Evolutionary conservation across 306 rosid species (phyloP).

Genomic region (Pyrus bretschneideri): DNA sequence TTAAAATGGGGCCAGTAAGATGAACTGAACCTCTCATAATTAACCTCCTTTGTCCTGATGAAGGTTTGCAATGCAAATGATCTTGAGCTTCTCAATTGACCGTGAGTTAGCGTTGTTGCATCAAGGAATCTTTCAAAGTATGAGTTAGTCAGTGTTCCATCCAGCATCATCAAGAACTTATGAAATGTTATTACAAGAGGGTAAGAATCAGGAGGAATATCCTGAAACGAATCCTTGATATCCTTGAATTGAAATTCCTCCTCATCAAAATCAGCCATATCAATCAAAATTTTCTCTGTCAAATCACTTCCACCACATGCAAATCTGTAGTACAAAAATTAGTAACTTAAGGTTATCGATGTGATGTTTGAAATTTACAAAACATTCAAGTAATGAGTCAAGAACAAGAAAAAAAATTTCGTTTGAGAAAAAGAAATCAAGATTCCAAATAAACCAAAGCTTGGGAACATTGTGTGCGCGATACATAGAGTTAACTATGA

Average conservation of each 20-base stretch:
- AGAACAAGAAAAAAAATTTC: too few species aligned
- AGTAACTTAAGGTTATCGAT: not conserved
- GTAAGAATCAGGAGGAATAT: conserved; percentile 39
- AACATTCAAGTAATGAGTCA: not conserved
- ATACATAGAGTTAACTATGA: too few species aligned
- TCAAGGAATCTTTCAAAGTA: conserved; percentile 58
- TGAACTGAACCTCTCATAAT: conserved; percentile 52
- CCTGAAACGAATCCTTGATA: conserved; percentile 47
- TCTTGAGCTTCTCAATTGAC: conserved; percentile 22
- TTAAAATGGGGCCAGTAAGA: conserved; percentile 74
- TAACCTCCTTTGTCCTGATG: conserved; percentile 55
- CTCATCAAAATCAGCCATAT: conserved; percentile 42
- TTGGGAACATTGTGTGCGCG: too few species aligned
- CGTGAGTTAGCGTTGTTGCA: conserved; percentile 3
- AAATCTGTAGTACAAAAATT: conserved; percentile 28
- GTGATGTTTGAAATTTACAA: not conserved
- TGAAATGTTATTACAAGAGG: conserved; percentile 82
- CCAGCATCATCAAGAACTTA: conserved; percentile 79
- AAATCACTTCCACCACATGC: conserved; percentile 26
- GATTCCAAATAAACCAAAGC: too few species aligned
- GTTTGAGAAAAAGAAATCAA: too few species aligned
- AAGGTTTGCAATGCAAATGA: conserved; percentile 49
- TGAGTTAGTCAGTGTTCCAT: conserved; percentile 60
- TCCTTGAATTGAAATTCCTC: conserved; percentile 35
- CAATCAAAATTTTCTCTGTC: conserved; percentile 6